These are phyloP conservation scores for Aspergillus diversus DNA, from an alignment of 495 filamentous ascomycete species.

Conservation along the genomic window DNA sequence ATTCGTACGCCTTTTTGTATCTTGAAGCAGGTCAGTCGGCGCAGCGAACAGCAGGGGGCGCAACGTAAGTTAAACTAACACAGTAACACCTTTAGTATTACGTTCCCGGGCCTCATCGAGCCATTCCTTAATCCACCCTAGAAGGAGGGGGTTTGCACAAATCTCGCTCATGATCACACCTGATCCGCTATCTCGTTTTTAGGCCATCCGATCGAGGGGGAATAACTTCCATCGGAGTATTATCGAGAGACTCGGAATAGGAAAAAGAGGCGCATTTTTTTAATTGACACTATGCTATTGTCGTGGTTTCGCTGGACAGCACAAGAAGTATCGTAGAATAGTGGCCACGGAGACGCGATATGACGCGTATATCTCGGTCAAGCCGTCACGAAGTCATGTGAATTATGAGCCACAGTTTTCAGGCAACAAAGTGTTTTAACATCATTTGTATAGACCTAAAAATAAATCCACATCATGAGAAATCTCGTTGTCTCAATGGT, in stretches of 20 bases:
- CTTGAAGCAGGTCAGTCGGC: slow-evolving; percentile 34
- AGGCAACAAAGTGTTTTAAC: background rate
- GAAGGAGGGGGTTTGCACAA: slow-evolving; percentile 74
- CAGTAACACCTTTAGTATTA: slow-evolving; percentile 69
- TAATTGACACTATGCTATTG: slow-evolving; percentile 74
- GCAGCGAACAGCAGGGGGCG: background rate
- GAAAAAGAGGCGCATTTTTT: background rate
- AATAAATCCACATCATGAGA: too few species aligned
- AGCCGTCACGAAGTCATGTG: slow-evolving; percentile 17
- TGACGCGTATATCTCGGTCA: slow-evolving; percentile 5
- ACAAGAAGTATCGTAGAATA: too few species aligned
- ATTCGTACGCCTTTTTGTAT: slow-evolving; percentile 81
- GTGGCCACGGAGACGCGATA: slow-evolving; percentile 32
- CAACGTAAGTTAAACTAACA: slow-evolving; percentile 39
- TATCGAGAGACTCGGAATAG: background rate
- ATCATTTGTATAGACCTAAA: too few species aligned
- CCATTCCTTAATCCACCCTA: slow-evolving; percentile 81
- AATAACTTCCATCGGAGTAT: background rate
- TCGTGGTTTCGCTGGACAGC: slow-evolving; percentile 56
- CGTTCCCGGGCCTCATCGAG: slow-evolving; percentile 71
- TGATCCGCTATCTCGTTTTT: background rate
- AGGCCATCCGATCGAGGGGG: background rate
- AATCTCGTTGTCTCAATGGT: too few species aligned
- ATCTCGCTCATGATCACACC: slow-evolving; percentile 40
- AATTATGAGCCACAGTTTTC: background rate